These are phyloP conservation scores for Kentomonas sorsogonicus DNA, from an alignment of 208 protist species.

Conservation along the genomic window DNA sequence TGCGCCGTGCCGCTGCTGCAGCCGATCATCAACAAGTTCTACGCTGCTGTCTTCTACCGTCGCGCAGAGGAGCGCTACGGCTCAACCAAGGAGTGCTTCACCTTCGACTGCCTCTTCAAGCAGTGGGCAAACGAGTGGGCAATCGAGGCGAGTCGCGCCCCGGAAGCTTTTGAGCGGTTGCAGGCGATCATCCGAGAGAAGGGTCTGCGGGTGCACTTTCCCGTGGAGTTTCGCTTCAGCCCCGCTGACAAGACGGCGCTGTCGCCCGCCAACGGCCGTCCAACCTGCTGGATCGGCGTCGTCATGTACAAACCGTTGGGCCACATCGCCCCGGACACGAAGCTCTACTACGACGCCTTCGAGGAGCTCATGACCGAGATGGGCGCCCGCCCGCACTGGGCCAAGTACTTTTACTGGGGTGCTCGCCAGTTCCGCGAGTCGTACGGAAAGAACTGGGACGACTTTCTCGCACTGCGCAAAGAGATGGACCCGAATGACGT, in stretches of 20 bases:
- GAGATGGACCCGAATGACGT: slow-evolving; percentile 48
- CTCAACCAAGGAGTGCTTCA: slow-evolving; percentile 57
- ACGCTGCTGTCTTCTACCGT: slow-evolving; percentile 36
- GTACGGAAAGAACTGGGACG: slow-evolving; percentile 56
- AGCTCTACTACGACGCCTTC: slow-evolving; percentile 59
- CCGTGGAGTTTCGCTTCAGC: slow-evolving; percentile 79
- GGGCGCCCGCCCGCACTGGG: slow-evolving; percentile 76
- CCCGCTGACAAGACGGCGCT: slow-evolving; percentile 45
- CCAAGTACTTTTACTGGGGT: slow-evolving; percentile 71
- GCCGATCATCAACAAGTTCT: slow-evolving; percentile 56
- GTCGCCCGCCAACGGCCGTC: slow-evolving; percentile 45
- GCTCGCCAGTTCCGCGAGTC: slow-evolving; percentile 23
- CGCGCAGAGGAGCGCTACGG: slow-evolving; percentile 36
- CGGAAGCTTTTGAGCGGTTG: slow-evolving; percentile 41
- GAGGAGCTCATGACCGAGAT: slow-evolving; percentile 48
- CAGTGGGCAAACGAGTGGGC: slow-evolving; percentile 83
- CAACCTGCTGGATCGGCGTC: slow-evolving; percentile 80
- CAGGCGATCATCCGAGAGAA: slow-evolving; percentile 48
- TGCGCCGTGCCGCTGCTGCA: slow-evolving; percentile 40
- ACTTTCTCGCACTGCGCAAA: slow-evolving; percentile 47
- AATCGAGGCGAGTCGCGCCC: slow-evolving; percentile 33
- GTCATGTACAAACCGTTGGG: slow-evolving; percentile 75
- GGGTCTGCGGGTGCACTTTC: slow-evolving; percentile 65
- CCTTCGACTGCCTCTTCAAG: slow-evolving; percentile 75
- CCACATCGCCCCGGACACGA: slow-evolving; percentile 46